Evolutionary conservation across 2,329 filamentous ascomycete species (phyloP).

Genomic region (Geoglossum cookeanum): DNA sequence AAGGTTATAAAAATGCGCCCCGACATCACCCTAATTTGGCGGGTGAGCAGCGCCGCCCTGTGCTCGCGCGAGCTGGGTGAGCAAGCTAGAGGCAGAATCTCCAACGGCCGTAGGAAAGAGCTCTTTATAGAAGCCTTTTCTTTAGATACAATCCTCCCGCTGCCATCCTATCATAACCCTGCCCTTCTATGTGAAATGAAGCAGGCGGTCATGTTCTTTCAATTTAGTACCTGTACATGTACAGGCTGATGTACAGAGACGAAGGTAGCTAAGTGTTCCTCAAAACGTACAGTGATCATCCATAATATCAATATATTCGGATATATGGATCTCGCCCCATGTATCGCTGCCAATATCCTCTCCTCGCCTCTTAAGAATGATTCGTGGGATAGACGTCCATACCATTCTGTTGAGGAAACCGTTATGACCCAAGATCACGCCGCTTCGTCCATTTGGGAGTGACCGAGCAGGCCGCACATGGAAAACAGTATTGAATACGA

Average conservation of each 20-base stretch:
- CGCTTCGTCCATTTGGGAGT: neutral
- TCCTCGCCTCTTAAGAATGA: constrained; percentile 1
- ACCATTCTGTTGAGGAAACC: neutral
- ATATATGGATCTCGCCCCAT: neutral
- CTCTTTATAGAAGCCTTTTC: neutral
- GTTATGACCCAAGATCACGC: neutral
- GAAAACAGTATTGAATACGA: neutral
- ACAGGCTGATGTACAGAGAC: neutral
- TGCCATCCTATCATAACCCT: too few relatives aligned
- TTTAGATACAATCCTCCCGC: neutral
- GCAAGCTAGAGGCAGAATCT: neutral
- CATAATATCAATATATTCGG: constrained; percentile 1
- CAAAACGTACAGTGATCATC: neutral
- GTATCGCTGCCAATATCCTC: neutral
- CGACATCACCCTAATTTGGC: too few relatives aligned
- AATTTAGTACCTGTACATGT: neutral
- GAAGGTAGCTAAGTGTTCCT: constrained; percentile 1
- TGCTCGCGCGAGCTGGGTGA: neutral
- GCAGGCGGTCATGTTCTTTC: neutral
- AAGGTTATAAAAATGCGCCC: too few relatives aligned
- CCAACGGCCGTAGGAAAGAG: neutral
- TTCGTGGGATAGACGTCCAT: neutral
- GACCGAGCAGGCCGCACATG: constrained; percentile 1
- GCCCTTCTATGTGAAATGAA: too few relatives aligned
- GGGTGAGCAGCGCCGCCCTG: too few relatives aligned